A percentile compares a stretch with the other conserved stretches of the same genome.
phyloP scores from a whole-genome alignment of 495 filamentous ascomycete species.

The Eremomyces bilateralis region DNA sequence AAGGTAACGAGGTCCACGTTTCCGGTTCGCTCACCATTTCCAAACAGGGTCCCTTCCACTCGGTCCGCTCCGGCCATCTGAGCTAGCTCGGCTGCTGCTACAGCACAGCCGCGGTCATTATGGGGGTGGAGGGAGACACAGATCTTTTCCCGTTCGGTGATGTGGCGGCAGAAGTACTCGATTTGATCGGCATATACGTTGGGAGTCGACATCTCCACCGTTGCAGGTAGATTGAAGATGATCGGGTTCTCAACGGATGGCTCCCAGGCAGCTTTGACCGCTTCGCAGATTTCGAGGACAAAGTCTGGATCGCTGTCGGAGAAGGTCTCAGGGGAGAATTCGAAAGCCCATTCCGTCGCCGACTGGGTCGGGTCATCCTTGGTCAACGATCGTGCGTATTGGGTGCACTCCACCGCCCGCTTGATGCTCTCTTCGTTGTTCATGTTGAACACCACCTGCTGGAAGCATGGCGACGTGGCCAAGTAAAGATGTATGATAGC shows the following conservation, averaged over 20 bases:
- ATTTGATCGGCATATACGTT: constrained; percentile 96
- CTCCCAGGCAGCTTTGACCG: constrained; percentile 89
- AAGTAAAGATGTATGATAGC: constrained; percentile 95
- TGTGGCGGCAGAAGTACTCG: constrained; percentile 73
- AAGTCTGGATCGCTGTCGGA: constrained; percentile 77
- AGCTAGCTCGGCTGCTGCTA: constrained; percentile 74
- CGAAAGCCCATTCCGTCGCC: constrained; percentile 77
- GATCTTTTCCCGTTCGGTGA: constrained; percentile 61
- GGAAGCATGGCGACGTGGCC: constrained; percentile 85
- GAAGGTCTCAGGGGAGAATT: constrained; percentile 95
- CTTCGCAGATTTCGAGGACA: constrained; percentile 68
- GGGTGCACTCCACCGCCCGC: constrained; percentile 69
- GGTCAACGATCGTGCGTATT: constrained; percentile 71
- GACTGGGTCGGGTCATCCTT: constrained; percentile 70
- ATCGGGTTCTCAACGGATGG: constrained; percentile 65
- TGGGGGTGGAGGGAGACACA: constrained; percentile 76
- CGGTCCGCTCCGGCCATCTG: constrained; percentile 96
- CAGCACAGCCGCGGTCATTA: constrained; percentile 81
- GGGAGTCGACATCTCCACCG: constrained; percentile 87
- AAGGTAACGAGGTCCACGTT: constrained; percentile 94
- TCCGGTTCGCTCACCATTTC: constrained; percentile 87
- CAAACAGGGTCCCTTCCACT: constrained; percentile 88
- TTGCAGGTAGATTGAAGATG: constrained; percentile 95
- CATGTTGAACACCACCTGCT: constrained; percentile 72
- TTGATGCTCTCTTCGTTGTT: constrained; percentile 61